These are phyloP conservation scores for Lindgomyces ingoldianus DNA, from an alignment of 495 filamentous ascomycete genomes.

Conservation along the genomic window DNA sequence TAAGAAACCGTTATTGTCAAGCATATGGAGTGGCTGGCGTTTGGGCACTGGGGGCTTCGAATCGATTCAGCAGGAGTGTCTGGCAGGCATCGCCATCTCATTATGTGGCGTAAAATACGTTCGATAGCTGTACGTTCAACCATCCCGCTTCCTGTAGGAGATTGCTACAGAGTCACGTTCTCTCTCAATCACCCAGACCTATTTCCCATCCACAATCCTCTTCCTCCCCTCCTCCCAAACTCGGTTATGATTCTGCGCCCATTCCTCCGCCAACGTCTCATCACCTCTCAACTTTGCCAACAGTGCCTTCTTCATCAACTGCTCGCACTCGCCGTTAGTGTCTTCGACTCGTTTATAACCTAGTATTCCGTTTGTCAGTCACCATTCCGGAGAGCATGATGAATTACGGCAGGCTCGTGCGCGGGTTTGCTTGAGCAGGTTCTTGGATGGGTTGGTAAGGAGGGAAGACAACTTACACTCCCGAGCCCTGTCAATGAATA, in stretches of 20 bases:
- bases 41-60: too few species aligned
- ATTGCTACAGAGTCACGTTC: too few species aligned
- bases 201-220: slow-evolving; percentile 5
- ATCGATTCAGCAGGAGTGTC: too few species aligned
- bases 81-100: too few species aligned
- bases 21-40: background rate
- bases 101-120: too few species aligned
- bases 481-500: slow-evolving; percentile 31
- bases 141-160: too few species aligned
- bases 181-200: too few species aligned
- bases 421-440: too few species aligned
- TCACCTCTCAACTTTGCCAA: slow-evolving; percentile 77
- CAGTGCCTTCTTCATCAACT: slow-evolving; percentile 84
- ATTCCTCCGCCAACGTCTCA: slow-evolving; percentile 69
- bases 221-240: slow-evolving; percentile 23
- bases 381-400: too few species aligned
- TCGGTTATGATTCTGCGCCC: slow-evolving; percentile 66
- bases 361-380: too few species aligned
- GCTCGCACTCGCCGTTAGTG: slow-evolving; percentile 71
- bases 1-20: background rate
- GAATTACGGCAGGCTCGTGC: too few species aligned
- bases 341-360: slow-evolving; percentile 76
- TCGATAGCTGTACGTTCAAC: too few species aligned
- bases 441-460: slow-evolving; percentile 2
- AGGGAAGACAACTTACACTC: slow-evolving; percentile 31